A percentile compares a stretch with the other conserved stretches of the same genome.
Conservation (phyloP, 441 rosid species). For the Hura crepitans region DNA sequence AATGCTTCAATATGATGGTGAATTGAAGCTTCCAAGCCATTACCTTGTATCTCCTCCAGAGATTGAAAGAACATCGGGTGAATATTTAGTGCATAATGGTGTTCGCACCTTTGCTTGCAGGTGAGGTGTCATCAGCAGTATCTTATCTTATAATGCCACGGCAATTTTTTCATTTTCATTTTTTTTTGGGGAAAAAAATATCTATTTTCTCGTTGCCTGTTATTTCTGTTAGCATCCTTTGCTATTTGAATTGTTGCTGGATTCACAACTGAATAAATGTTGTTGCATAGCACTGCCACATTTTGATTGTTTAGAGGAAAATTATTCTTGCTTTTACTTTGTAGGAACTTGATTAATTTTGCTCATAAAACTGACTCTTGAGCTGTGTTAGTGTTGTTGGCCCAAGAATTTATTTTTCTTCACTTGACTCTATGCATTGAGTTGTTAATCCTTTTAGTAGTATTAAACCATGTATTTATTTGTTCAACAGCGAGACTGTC, state of each 20-base stretch:
- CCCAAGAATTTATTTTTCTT: neutral
- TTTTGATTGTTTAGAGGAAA: neutral
- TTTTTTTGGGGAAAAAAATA: neutral
- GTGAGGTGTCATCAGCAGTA: conserved; percentile 31
- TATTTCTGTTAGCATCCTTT: neutral
- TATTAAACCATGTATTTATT: neutral
- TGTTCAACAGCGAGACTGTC: conserved; percentile 75
- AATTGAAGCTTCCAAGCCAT: conserved; percentile 75
- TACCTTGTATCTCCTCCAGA: conserved; percentile 96
- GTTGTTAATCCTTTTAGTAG: neutral
- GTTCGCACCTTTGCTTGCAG: conserved; percentile 95
- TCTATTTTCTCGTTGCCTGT: neutral
- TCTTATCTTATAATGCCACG: neutral
- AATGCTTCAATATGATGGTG: conserved; percentile 98
- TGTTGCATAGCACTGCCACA: neutral
- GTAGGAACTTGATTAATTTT: neutral
- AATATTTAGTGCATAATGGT: conserved; percentile 84
- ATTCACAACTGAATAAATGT: too few relatives aligned
- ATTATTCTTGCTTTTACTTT: neutral
- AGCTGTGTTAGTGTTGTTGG: neutral
- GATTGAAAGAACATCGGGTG: conserved; percentile 96
- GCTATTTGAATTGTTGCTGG: neutral
- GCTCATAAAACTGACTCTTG: neutral
- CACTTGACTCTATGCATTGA: neutral
- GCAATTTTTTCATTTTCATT: neutral